Evolutionary conservation across 495 filamentous ascomycete species (phyloP), one percentile per base, ranked within the genome.

Genomic region (Niebla homalea): DNA sequence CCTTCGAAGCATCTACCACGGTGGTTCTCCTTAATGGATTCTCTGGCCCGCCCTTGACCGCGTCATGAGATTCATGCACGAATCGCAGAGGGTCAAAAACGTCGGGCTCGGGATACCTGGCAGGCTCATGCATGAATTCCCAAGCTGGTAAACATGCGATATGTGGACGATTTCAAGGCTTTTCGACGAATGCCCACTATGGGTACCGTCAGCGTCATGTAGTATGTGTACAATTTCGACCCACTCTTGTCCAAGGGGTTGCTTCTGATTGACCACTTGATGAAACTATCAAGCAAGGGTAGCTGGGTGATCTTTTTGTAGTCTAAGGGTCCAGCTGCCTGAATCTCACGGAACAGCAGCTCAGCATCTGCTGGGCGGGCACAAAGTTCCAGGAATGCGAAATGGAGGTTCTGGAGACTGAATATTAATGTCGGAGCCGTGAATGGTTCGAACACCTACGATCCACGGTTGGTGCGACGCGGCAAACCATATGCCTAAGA

Each of bases 391-490:
- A 51, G 14, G 49, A 51, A 44, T 10, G 35, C 39, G 26, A 51
- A 51, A 29, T 51, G 38, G 39, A 51, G 49, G 35, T 51, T 51
- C 48, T 50, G 12, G 10, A 32, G 26, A n/a, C 5, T 39, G 3
- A 6, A 7, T n/a, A 15, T 50, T 15, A 14, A 15, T 15, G 19
- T 5, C 1, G 19, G 20, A 23, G 36, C 15, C 21, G 21, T 14
- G 21, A 1, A 11, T 12, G n/a, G 25, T 47, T 12, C 18, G 19
- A n/a, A 42, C 18, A 50, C 48, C 20, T 42, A 50, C 48, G 22
- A 58, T 43, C 52, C 53, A 58, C 11, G 56, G 56, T 39, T 58
- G 56, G 39, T 56, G 53, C 3, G 52, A 48, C 16, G 52, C 52
- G 25, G 56, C 56, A 21, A 58, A 44, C 53, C 48, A 52, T 12